Evolutionary conservation across 2,329 filamentous ascomycete genomes (phyloP).

Genomic region (Aspergillus udagawae): DNA sequence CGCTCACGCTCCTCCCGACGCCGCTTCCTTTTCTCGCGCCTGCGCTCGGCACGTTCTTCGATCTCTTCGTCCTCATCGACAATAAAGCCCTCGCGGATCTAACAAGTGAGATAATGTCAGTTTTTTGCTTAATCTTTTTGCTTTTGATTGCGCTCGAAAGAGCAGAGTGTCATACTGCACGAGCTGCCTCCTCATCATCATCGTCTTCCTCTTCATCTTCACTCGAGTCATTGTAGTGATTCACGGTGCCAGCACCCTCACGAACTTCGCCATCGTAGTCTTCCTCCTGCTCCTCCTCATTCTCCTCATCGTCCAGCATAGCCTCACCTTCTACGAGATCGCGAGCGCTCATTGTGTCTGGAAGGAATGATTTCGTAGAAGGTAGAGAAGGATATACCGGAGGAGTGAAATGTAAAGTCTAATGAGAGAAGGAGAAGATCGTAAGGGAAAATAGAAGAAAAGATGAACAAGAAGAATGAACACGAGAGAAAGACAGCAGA

Average conservation of each 20-base stretch:
- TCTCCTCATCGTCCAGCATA: conserved; percentile 78
- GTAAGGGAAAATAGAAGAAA: neutral
- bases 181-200: conserved; percentile 80
- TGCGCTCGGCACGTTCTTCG: conserved; percentile 58
- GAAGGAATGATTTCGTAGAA: conserved; percentile 1
- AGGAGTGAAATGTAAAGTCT: conserved; percentile 1
- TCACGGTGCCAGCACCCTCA: conserved; percentile 36
- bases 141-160: neutral
- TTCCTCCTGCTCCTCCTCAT: conserved; percentile 78
- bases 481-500: neutral
- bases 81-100: conserved; percentile 94
- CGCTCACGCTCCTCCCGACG: conserved; percentile 72
- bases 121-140: conserved; percentile 6
- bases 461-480: neutral
- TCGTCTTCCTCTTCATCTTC: conserved; percentile 92
- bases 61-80: conserved; percentile 87
- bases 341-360: conserved; percentile 51
- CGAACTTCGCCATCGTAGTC: conserved; percentile 60
- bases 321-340: conserved; percentile 82
- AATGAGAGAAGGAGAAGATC: neutral
- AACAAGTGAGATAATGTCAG: conserved; percentile 13
- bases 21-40: conserved; percentile 70
- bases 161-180: conserved; percentile 54
- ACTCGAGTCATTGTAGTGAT: conserved; percentile 72
- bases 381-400: conserved; percentile 1